These are phyloP conservation scores for Termitomyces sp. DNA, from an alignment of 768 basidiomycete genomes.

Conservation along the genomic window DNA sequence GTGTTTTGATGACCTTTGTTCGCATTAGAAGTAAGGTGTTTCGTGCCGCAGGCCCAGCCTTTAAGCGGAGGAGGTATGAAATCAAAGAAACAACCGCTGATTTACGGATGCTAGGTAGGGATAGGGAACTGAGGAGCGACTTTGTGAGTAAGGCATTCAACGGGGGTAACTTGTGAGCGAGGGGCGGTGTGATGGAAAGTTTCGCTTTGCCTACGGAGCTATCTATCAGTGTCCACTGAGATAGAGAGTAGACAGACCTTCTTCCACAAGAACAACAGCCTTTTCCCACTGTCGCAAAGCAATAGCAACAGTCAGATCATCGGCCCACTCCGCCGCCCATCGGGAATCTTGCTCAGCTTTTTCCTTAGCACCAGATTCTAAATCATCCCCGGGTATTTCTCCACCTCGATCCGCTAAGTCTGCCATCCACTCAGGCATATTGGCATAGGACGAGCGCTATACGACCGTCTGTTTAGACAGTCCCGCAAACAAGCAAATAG, in stretches of 20 bases:
- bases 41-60: conserved; percentile 73
- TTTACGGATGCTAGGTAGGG: conserved; percentile 74
- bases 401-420: conserved; percentile 59
- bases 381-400: conserved; percentile 34
- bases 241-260: conserved; percentile 43
- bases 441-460: conserved; percentile 33
- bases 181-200: conserved; percentile 45
- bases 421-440: conserved; percentile 73
- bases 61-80: conserved; percentile 66
- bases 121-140: conserved; percentile 68
- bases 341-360: conserved; percentile 76
- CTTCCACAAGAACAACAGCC: conserved; percentile 79
- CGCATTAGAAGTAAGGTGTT: conserved; percentile 80
- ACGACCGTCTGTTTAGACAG: background rate
- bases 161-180: conserved; percentile 54
- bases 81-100: conserved; percentile 67
- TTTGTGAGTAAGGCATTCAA: conserved; percentile 65
- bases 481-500: background rate
- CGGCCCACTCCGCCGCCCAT: conserved; percentile 90
- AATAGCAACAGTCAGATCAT: conserved; percentile 88
- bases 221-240: background rate
- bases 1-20: conserved; percentile 62
- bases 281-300: conserved; percentile 85
- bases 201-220: conserved; percentile 50
- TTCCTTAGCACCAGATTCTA: conserved; percentile 49